Evolutionary conservation across 495 filamentous ascomycete genomes (phyloP).

Genomic region (Penicillium steckii): DNA sequence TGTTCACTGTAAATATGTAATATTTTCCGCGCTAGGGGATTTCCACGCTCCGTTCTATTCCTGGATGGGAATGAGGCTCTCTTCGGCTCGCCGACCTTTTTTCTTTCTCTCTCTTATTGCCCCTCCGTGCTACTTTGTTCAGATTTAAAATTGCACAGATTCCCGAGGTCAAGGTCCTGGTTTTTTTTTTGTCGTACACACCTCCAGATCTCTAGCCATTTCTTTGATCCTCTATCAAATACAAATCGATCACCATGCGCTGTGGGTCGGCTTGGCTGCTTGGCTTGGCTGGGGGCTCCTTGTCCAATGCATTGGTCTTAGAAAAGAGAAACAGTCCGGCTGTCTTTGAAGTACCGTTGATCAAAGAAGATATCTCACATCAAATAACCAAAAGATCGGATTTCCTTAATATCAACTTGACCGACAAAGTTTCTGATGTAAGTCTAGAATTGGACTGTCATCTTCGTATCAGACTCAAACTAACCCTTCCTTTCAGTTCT

Average conservation of each 20-base stretch:
- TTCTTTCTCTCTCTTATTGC: too few relatives aligned
- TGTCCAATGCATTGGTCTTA: conserved; percentile 6
- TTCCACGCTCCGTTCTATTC: too few relatives aligned
- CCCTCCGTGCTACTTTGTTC: too few relatives aligned
- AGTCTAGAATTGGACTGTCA: neutral
- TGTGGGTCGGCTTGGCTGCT: conserved; percentile 6
- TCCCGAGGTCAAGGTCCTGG: neutral
- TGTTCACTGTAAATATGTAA: too few relatives aligned
- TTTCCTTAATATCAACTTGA: neutral
- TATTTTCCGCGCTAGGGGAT: too few relatives aligned
- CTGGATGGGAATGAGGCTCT: too few relatives aligned
- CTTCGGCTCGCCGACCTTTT: too few relatives aligned
- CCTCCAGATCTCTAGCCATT: neutral
- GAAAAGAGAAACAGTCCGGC: conserved; percentile 10
- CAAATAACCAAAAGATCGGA: neutral
- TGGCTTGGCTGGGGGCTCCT: conserved; percentile 1
- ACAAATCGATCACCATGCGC: conserved; percentile 8
- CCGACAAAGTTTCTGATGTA: neutral
- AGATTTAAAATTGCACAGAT: too few relatives aligned
- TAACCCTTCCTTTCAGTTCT: neutral
- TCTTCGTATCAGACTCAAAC: too few relatives aligned
- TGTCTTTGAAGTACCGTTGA: conserved; percentile 4
- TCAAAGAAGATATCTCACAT: neutral
- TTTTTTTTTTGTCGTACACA: neutral
- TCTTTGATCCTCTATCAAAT: neutral